These are phyloP conservation scores for Piper longum DNA, from an alignment of 164 flowering plant species.

Conservation along the genomic window DNA sequence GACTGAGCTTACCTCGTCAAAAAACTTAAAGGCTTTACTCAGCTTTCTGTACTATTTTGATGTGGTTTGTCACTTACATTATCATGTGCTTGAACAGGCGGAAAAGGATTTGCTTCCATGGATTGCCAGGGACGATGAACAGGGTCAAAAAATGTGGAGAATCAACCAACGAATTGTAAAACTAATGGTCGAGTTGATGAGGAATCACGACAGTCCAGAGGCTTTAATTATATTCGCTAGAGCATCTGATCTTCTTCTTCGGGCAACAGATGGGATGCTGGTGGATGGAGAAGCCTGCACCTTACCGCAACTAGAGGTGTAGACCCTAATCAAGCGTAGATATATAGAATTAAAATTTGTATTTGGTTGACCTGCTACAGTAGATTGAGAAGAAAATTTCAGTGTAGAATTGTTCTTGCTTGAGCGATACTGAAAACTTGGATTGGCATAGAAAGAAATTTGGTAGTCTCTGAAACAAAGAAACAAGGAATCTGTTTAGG, in stretches of 20 bases:
- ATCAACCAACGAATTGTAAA: constrained; percentile 83
- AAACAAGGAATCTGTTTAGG: too few species aligned
- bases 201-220: constrained; percentile 75
- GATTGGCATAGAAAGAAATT: too few species aligned
- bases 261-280: constrained; percentile 96
- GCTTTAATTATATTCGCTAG: constrained; percentile 70
- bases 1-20: constrained; percentile 6
- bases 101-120: constrained; percentile 92
- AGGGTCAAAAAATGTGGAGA: constrained; percentile 87
- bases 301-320: constrained; percentile 90
- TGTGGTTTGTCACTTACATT: too few species aligned
- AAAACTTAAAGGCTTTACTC: background rate
- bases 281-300: constrained; percentile 99
- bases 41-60: too few species aligned
- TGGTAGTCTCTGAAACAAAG: too few species aligned
- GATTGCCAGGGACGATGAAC: constrained; percentile 89
- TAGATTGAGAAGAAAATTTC: too few species aligned
- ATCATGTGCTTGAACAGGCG: constrained; percentile 38
- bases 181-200: constrained; percentile 77
- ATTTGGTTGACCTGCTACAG: too few species aligned
- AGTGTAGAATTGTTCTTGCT: too few species aligned
- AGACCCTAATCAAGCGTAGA: background rate
- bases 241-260: constrained; percentile 84
- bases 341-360: too few species aligned
- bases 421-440: too few species aligned